Conservation (phyloP, 148 eudicot genomes). For the Oxyria digyna region DNA sequence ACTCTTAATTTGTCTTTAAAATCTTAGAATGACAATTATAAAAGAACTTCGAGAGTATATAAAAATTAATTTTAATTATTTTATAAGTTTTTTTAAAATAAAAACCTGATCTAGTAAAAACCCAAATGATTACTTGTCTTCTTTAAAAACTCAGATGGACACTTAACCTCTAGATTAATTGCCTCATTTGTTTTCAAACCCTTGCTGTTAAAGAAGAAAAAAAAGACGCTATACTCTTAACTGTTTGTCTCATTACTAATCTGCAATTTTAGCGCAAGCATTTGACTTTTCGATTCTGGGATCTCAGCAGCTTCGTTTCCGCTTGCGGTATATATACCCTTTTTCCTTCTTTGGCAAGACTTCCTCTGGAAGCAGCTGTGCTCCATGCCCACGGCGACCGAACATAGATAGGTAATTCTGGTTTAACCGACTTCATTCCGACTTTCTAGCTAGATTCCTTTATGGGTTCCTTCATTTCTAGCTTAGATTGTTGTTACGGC, state of each 20-base stretch:
- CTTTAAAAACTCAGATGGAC: no score
- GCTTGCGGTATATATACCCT: neutral
- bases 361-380: neutral
- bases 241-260: neutral
- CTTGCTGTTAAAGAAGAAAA: no score
- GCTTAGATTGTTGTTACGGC: neutral
- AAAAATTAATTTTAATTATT: no score
- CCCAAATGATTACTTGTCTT: no score
- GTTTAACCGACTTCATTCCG: neutral
- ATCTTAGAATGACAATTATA: no score
- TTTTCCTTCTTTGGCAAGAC: slow-evolving; percentile 4
- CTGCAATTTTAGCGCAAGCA: neutral
- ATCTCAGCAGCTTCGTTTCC: neutral
- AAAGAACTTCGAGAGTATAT: no score
- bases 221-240: neutral
- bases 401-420: neutral
- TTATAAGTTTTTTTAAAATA: no score
- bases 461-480: neutral
- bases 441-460: neutral
- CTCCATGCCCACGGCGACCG: no score
- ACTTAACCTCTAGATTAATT: no score
- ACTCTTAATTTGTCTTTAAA: no score
- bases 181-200: no score
- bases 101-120: no score
- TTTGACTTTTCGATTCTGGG: neutral